phyloP scores from a whole-genome alignment of 305 asterid genomes.

The Caryopteris hybrid region DNA sequence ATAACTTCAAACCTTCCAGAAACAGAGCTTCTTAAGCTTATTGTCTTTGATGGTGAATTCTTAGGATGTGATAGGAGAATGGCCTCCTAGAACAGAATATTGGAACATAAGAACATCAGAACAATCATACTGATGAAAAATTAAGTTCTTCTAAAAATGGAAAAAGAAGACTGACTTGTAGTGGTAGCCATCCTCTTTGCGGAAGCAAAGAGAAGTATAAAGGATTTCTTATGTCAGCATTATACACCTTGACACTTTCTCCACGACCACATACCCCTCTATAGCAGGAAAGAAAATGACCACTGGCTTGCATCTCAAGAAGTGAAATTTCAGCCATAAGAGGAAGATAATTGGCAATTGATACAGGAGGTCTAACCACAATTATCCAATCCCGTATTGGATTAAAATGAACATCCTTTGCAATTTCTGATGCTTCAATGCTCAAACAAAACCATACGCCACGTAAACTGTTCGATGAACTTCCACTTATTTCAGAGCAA shows the following conservation, averaged over 20 bases:
- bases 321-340: conserved; percentile 81
- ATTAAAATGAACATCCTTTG: conserved; percentile 62
- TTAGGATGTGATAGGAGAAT: conserved; percentile 77
- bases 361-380: conserved; percentile 71
- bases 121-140: conserved; percentile 8
- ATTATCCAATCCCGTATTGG: conserved; percentile 86
- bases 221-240: conserved; percentile 79
- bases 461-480: conserved; percentile 55
- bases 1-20: conserved; percentile 81
- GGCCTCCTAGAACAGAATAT: conserved; percentile 62
- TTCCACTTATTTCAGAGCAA: conserved; percentile 66
- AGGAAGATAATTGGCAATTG: conserved; percentile 82
- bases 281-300: conserved; percentile 72
- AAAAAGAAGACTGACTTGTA: conserved; percentile 52
- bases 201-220: conserved; percentile 86
- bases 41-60: conserved; percentile 60
- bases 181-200: conserved; percentile 91
- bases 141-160: background rate
- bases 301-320: conserved; percentile 85
- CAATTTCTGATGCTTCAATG: conserved; percentile 78
- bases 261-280: conserved; percentile 83
- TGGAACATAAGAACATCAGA: conserved; percentile 17
- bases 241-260: conserved; percentile 66
- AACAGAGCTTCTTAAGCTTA: conserved; percentile 82
- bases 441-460: conserved; percentile 87